Percentiles rank a stretch among this genome's conserved stretches.
phyloP scores from a whole-genome alignment of 202 grass and related monocot genomes.

The Zizania palustris region DNA sequence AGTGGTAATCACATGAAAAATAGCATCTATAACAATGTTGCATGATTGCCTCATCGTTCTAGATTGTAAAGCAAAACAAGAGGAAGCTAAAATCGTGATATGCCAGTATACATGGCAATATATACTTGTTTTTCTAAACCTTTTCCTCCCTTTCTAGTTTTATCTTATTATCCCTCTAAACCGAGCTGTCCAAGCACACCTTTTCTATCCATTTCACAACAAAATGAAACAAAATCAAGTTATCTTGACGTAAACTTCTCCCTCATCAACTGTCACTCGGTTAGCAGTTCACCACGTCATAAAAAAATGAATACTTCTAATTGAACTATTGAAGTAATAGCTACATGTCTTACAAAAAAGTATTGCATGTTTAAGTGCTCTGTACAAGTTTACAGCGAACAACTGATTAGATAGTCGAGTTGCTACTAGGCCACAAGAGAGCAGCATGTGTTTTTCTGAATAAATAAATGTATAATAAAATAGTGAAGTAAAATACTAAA shows the following conservation, averaged over 20 bases:
- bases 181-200: no score
- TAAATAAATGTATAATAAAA: not conserved
- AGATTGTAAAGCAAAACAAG: constrained; percentile 10
- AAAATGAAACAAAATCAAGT: no score
- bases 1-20: not conserved
- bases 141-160: not conserved
- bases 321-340: not conserved
- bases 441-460: constrained; percentile 3
- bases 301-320: not conserved
- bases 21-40: not conserved
- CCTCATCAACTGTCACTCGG: not conserved
- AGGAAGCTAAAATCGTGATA: not conserved
- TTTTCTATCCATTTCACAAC: no score
- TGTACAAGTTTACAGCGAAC: not conserved
- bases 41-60: not conserved
- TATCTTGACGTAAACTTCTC: no score
- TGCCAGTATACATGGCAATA: not conserved
- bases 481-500: not conserved
- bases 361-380: constrained; percentile 1
- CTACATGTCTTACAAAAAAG: constrained; percentile 21
- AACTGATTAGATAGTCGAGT: not conserved
- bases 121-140: not conserved
- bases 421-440: not conserved
- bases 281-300: not conserved
- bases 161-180: not conserved